These are phyloP conservation scores for Pseudogymnoascus sp. DNA, from an alignment of 2,329 filamentous ascomycete species.

Conservation along the genomic window DNA sequence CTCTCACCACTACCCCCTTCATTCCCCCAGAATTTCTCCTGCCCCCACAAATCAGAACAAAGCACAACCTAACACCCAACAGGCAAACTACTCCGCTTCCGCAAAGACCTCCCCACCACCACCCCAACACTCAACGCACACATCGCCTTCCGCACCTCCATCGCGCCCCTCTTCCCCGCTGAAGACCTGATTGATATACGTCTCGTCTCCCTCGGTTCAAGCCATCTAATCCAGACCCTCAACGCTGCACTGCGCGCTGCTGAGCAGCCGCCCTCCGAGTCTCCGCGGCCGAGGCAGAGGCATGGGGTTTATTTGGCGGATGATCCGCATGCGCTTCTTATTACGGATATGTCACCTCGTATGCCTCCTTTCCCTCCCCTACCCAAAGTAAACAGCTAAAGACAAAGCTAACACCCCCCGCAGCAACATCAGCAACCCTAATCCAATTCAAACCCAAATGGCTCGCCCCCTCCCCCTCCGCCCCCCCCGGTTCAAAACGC, in stretches of 20 bases:
- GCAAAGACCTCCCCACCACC: conserved; percentile 45
- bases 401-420: background rate
- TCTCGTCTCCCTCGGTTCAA: conserved; percentile 39
- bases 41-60: conserved; percentile 10
- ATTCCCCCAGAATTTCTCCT: background rate
- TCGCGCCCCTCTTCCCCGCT: conserved; percentile 46
- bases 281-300: conserved; percentile 38
- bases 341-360: conserved; percentile 61
- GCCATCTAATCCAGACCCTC: conserved; percentile 35
- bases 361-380: conserved; percentile 13
- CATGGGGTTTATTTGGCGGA: conserved; percentile 42
- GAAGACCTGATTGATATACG: conserved; percentile 48
- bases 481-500: conserved; percentile 50
- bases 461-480: conserved; percentile 66
- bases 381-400: background rate
- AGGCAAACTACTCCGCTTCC: conserved; percentile 50
- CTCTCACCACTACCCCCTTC: background rate
- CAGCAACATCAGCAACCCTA: conserved; percentile 31
- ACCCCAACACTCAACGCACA: conserved; percentile 33
- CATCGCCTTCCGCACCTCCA: conserved; percentile 40
- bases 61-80: conserved; percentile 6
- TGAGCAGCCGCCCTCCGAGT: conserved; percentile 29
- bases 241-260: conserved; percentile 44
- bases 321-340: conserved; percentile 56
- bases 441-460: conserved; percentile 82